Percentiles rank a stretch among this genome's conserved stretches.
Evolutionary conservation across 768 basidiomycete species (phyloP).

Genomic region (Kwoniella newhampshirensis): DNA sequence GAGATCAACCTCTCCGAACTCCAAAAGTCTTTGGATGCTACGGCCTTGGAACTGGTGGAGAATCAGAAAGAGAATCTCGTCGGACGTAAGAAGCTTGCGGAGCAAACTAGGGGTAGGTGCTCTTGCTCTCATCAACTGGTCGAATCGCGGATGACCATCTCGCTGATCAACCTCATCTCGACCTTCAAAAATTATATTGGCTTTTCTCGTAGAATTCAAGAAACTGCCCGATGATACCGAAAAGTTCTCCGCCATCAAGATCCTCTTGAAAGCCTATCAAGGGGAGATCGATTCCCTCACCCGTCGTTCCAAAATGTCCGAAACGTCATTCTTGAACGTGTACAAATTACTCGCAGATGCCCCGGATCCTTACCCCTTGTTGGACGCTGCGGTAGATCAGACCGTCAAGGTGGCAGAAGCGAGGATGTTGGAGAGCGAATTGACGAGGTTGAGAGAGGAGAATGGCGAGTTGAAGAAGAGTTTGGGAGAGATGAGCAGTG

Average conservation of each 20-base stretch:
- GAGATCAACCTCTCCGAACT: conserved; percentile 85
- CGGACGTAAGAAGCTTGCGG: conserved; percentile 88
- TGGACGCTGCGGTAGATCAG: conserved; percentile 95
- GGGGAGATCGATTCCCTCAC: conserved; percentile 94
- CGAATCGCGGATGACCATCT: neutral
- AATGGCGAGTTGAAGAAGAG: conserved; percentile 74
- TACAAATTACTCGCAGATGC: conserved; percentile 97
- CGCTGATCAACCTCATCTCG: no score
- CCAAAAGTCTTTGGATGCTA: conserved; percentile 87
- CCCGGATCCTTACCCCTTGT: conserved; percentile 93
- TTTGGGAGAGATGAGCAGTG: conserved; percentile 62
- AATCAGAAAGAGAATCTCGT: conserved; percentile 97
- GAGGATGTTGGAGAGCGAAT: conserved; percentile 69
- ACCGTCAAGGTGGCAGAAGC: conserved; percentile 85
- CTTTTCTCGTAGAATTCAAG: conserved; percentile 73
- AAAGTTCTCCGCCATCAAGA: conserved; percentile 83
- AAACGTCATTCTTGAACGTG: conserved; percentile 93
- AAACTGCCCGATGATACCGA: conserved; percentile 81
- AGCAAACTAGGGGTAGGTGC: conserved; percentile 87
- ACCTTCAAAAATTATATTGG: no score
- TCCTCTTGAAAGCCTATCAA: conserved; percentile 92
- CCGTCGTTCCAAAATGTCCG: conserved; percentile 83
- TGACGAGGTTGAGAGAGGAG: conserved; percentile 73
- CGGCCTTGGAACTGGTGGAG: conserved; percentile 93
- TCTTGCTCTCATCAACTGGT: no score